Conservation (phyloP, 257 asterid species). For the Datura wrightii region DNA sequence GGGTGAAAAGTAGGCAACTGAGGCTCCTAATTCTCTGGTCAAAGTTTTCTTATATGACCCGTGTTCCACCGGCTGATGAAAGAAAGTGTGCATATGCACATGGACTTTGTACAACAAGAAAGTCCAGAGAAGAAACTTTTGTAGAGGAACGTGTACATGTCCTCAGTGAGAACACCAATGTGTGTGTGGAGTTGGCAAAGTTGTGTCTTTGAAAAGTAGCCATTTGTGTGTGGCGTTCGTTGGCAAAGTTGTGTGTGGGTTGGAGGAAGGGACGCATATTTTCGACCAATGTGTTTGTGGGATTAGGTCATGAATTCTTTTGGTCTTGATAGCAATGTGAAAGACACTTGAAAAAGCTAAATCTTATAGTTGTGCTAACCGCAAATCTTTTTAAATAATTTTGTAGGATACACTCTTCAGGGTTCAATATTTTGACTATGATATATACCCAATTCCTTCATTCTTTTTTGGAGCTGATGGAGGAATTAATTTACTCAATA, state of each 20-base stretch:
- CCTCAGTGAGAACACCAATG: neutral
- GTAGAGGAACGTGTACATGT: neutral
- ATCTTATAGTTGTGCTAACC: neutral
- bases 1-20: neutral
- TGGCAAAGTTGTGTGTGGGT: neutral
- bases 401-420: neutral
- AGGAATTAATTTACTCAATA: neutral
- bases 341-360: conserved; percentile 5
- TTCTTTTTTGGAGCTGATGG: neutral
- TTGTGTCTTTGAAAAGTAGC: neutral
- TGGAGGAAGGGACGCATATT: neutral
- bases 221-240: neutral
- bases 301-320: neutral
- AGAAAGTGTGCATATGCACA: neutral
- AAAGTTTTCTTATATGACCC: neutral
- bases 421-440: neutral
- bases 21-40: neutral
- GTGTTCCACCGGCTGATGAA: conserved; percentile 5
- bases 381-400: neutral
- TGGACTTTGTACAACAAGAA: conserved; percentile 21
- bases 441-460: neutral
- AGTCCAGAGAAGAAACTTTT: neutral
- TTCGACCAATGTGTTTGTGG: neutral
- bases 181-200: neutral
- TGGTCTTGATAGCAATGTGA: neutral